Evolutionary conservation across 257 asterid genomes (phyloP).

Genomic region (Anisodus tanguticus): DNA sequence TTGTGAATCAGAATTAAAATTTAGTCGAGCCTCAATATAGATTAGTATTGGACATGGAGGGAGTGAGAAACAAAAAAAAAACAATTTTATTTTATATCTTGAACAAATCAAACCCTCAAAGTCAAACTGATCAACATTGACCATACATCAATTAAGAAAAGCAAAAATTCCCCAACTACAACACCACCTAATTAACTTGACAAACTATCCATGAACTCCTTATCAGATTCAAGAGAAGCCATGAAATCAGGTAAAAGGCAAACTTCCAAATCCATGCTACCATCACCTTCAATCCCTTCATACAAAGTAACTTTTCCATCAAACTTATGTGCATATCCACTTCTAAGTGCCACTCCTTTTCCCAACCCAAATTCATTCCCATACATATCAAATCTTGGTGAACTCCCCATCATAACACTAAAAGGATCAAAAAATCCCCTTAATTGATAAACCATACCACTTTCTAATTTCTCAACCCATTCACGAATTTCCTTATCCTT

Average conservation of each 20-base stretch:
- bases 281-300: slow-evolving; percentile 42
- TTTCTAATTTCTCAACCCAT: slow-evolving; percentile 31
- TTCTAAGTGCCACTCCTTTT: slow-evolving; percentile 45
- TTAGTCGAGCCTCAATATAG: too few relatives aligned
- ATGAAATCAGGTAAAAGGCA: slow-evolving; percentile 39
- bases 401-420: slow-evolving; percentile 40
- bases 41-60: too few relatives aligned
- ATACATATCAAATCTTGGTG: slow-evolving; percentile 43
- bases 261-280: slow-evolving; percentile 46
- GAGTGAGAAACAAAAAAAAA: too few relatives aligned
- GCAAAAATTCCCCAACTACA: background rate
- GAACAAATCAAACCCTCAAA: background rate
- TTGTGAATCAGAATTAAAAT: too few relatives aligned
- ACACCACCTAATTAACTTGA: background rate
- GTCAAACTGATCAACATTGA: background rate
- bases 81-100: too few relatives aligned
- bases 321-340: slow-evolving; percentile 44
- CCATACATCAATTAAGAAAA: too few relatives aligned
- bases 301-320: slow-evolving; percentile 39
- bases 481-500: slow-evolving; percentile 25
- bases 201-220: slow-evolving; percentile 35
- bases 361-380: slow-evolving; percentile 48
- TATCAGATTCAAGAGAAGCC: slow-evolving; percentile 42
- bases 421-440: slow-evolving; percentile 36
- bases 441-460: slow-evolving; percentile 24